Conservation (phyloP, 2,329 filamentous ascomycete genomes). For the Talaromyces marneffei region DNA sequence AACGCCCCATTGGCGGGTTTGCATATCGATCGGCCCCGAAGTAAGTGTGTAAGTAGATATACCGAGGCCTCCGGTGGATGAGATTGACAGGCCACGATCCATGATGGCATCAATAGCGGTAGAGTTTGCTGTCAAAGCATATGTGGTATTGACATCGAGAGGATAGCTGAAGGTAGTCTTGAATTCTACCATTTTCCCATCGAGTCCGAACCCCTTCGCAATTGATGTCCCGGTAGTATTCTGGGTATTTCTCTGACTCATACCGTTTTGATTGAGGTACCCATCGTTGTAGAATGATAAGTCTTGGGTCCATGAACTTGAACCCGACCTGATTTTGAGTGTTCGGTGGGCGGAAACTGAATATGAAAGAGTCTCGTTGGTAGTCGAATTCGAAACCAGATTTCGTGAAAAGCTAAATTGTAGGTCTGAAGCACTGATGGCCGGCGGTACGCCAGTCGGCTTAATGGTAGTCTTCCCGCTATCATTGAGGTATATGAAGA, state of each 20-base stretch:
- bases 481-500: slow-evolving; percentile 68
- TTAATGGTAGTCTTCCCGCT: slow-evolving; percentile 15
- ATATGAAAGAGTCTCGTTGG: slow-evolving; percentile 57
- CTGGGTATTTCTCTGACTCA: slow-evolving; percentile 50
- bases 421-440: slow-evolving; percentile 37
- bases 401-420: slow-evolving; percentile 43
- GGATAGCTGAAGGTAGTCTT: slow-evolving; percentile 52
- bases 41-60: slow-evolving; percentile 57
- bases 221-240: slow-evolving; percentile 43
- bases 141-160: slow-evolving; percentile 52
- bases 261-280: slow-evolving; percentile 49
- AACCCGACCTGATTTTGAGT: slow-evolving; percentile 49
- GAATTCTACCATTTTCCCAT: slow-evolving; percentile 30
- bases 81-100: slow-evolving; percentile 45
- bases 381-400: slow-evolving; percentile 29
- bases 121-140: slow-evolving; percentile 42
- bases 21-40: slow-evolving; percentile 22
- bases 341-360: slow-evolving; percentile 51
- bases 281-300: slow-evolving; percentile 54
- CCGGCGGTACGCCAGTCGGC: slow-evolving; percentile 19
- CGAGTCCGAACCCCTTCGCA: slow-evolving; percentile 28
- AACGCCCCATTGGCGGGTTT: slow-evolving; percentile 26
- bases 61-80: slow-evolving; percentile 35
- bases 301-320: slow-evolving; percentile 53
- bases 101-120: slow-evolving; percentile 47